Evolutionary conservation across 2,329 filamentous ascomycete genomes (phyloP).

Genomic region (Neocatenulostroma microsporum): DNA sequence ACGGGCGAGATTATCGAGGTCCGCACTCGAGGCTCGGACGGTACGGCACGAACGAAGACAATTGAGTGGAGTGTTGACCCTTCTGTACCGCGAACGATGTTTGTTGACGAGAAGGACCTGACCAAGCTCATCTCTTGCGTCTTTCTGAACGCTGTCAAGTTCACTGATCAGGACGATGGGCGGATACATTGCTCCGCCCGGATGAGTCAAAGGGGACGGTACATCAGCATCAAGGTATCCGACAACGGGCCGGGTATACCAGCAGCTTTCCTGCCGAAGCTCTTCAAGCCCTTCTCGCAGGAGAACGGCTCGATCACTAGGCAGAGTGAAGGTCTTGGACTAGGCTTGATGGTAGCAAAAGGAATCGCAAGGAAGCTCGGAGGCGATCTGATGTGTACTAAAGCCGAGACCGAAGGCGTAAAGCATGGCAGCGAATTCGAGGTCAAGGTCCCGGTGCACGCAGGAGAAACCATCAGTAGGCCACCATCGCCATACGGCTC

Average conservation of each 20-base stretch:
- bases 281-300: slow-evolving; percentile 64
- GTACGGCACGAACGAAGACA: slow-evolving; percentile 38
- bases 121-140: slow-evolving; percentile 58
- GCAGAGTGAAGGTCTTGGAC: slow-evolving; percentile 59
- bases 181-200: slow-evolving; percentile 50
- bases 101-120: slow-evolving; percentile 56
- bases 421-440: slow-evolving; percentile 60
- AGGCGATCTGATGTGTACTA: slow-evolving; percentile 57
- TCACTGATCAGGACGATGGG: slow-evolving; percentile 52
- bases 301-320: slow-evolving; percentile 62
- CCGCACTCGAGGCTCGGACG: slow-evolving; percentile 36
- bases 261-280: slow-evolving; percentile 54
- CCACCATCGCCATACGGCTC: slow-evolving; percentile 45
- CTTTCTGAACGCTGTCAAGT: slow-evolving; percentile 61
- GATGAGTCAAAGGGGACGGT: slow-evolving; percentile 41
- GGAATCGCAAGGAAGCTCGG: slow-evolving; percentile 61
- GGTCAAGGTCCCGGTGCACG: slow-evolving; percentile 55
- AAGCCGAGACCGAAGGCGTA: slow-evolving; percentile 55
- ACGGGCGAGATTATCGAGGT: slow-evolving; percentile 45
- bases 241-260: slow-evolving; percentile 65
- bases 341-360: slow-evolving; percentile 65
- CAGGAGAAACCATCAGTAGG: slow-evolving; percentile 44
- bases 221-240: slow-evolving; percentile 53
- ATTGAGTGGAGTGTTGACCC: slow-evolving; percentile 46
- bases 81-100: slow-evolving; percentile 46